A percentile compares a stretch with the other conserved stretches of the same genome.
Evolutionary conservation across 768 basidiomycete genomes (phyloP).

Genomic region (Vararia minispora): DNA sequence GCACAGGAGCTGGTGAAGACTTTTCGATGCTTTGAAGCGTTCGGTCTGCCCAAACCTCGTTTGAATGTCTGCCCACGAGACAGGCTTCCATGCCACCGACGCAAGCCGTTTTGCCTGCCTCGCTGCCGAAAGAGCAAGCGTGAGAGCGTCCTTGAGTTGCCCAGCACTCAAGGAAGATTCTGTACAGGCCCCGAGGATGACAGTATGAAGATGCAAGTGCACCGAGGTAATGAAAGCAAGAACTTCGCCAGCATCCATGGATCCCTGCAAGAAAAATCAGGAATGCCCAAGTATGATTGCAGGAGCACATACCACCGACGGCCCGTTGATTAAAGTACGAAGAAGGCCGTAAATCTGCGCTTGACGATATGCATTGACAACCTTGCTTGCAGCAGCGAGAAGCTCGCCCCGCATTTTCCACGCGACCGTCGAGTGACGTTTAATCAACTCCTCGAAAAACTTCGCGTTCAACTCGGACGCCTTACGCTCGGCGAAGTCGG

Average conservation of each 20-base stretch:
- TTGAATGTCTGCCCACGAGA: conserved; percentile 42
- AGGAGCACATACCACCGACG: conserved; percentile 31
- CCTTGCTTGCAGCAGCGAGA: conserved; percentile 40
- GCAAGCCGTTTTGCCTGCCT: conserved; percentile 49
- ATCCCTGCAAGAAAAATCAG: conserved; percentile 18
- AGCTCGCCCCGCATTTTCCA: conserved; percentile 57
- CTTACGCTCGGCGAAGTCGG: conserved; percentile 74
- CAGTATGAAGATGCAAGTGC: conserved; percentile 35
- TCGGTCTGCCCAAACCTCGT: conserved; percentile 35
- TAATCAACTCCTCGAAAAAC: conserved; percentile 75
- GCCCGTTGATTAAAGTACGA: conserved; percentile 46
- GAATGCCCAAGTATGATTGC: neutral
- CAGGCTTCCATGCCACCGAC: conserved; percentile 42
- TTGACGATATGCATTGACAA: conserved; percentile 69
- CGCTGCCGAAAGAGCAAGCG: conserved; percentile 51
- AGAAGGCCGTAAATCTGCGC: conserved; percentile 67
- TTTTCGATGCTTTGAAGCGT: conserved; percentile 55
- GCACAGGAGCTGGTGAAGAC: no score
- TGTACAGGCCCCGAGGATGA: conserved; percentile 37
- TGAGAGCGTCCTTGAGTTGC: conserved; percentile 74
- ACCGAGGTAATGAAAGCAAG: conserved; percentile 39
- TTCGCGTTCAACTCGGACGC: conserved; percentile 57
- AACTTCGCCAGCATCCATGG: conserved; percentile 30
- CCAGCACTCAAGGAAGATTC: conserved; percentile 39
- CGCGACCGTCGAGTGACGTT: conserved; percentile 48